These are phyloP conservation scores for Euphrasia arctica DNA, from an alignment of 305 asterid species.

Conservation along the genomic window DNA sequence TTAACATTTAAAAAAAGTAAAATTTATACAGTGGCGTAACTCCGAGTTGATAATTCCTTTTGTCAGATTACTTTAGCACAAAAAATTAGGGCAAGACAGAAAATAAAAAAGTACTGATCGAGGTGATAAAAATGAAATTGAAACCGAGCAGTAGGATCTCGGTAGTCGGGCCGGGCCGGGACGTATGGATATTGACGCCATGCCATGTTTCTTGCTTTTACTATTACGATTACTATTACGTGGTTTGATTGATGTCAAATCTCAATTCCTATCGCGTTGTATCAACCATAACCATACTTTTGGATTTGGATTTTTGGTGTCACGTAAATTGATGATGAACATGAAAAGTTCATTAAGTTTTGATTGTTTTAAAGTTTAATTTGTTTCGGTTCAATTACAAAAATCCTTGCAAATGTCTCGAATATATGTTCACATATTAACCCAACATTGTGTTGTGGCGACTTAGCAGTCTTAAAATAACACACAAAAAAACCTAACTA, in stretches of 20 bases:
- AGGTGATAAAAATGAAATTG: background rate
- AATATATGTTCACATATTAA: too few relatives aligned
- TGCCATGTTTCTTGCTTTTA: background rate
- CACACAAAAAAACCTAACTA: too few relatives aligned
- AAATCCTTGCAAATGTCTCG: too few relatives aligned
- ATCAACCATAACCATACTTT: too few relatives aligned
- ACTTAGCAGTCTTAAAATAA: too few relatives aligned
- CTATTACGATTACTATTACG: background rate
- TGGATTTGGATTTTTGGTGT: too few relatives aligned
- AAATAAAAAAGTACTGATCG: background rate
- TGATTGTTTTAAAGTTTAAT: too few relatives aligned
- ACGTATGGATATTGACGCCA: constrained; percentile 24
- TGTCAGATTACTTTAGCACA: constrained; percentile 32
- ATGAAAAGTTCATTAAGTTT: too few relatives aligned
- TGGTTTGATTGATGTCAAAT: background rate
- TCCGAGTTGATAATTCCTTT: constrained; percentile 32
- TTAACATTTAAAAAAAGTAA: background rate
- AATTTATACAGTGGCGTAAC: constrained; percentile 11
- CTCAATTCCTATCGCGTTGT: background rate
- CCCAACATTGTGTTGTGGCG: too few relatives aligned
- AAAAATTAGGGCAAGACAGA: background rate
- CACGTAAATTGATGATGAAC: too few relatives aligned
- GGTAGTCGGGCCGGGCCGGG: constrained; percentile 38
- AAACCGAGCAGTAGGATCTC: constrained; percentile 31
- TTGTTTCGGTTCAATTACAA: too few relatives aligned